Conservation (phyloP, 257 asterid species). For the Nicotiana tabacum region DNA sequence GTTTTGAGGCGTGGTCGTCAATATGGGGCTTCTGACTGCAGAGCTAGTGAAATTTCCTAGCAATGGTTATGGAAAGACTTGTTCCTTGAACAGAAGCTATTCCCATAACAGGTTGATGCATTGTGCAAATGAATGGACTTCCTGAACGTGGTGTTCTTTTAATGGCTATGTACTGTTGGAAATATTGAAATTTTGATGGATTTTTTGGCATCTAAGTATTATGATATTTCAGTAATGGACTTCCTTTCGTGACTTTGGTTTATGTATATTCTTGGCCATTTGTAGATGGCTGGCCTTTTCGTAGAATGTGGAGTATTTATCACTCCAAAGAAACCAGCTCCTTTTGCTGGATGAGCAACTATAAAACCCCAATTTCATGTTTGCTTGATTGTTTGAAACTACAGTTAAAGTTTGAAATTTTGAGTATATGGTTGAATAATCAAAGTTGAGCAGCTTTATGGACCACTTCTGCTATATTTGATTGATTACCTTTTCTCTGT, state of each 20-base stretch:
- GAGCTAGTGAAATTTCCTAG: not conserved
- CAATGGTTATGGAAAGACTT: not conserved
- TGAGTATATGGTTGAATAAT: constrained; percentile 1
- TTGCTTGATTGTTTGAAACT: not conserved
- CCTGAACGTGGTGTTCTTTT: not conserved
- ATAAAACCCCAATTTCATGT: not conserved
- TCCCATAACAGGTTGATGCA: not conserved
- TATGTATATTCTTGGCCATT: not conserved
- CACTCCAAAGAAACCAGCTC: not conserved
- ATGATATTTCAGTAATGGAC: not conserved
- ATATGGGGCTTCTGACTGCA: not conserved
- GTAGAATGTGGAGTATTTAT: not conserved
- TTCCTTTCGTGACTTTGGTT: not conserved
- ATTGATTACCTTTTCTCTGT: not conserved
- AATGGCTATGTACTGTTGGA: not conserved
- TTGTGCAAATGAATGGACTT: not conserved
- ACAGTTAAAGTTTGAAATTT: not conserved
- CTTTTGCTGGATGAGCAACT: not conserved
- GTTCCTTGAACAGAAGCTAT: not conserved
- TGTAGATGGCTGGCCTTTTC: not conserved
- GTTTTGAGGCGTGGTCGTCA: not conserved
- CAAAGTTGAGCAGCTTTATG: not conserved
- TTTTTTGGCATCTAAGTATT: not conserved
- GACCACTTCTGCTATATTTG: not conserved
- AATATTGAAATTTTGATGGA: not conserved